Percentiles rank a stretch among this genome's conserved stretches.
Evolutionary conservation across 2,329 filamentous ascomycete genomes (phyloP).

Genomic region (Allantophomopsis cytisporea): DNA sequence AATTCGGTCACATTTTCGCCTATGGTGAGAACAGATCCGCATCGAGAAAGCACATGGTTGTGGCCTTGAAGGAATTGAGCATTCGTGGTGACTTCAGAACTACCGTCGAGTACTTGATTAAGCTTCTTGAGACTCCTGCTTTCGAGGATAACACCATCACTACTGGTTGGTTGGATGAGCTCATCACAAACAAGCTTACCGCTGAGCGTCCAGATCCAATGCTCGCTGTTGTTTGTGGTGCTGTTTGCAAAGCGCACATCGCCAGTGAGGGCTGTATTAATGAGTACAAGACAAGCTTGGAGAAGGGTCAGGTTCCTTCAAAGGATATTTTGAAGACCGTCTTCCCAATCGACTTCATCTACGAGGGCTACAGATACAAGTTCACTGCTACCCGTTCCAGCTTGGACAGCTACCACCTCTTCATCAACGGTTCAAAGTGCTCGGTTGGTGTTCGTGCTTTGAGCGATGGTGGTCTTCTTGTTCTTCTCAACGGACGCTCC

Average conservation of each 20-base stretch:
- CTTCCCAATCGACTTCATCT: slow-evolving; percentile 97
- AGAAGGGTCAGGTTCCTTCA: slow-evolving; percentile 93
- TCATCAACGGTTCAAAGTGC: slow-evolving; percentile 98
- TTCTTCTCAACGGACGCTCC: slow-evolving; percentile 81
- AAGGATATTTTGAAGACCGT: slow-evolving; percentile 97
- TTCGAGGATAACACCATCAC: slow-evolving; percentile 99
- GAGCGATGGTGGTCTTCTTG: slow-evolving; percentile 83
- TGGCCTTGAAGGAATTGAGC: slow-evolving; percentile 94
- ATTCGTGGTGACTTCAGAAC: slow-evolving; percentile 99
- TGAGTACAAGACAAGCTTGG: slow-evolving; percentile 77
- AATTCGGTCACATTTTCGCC: slow-evolving; percentile 98
- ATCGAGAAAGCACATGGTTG: slow-evolving; percentile 97
- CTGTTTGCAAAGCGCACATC: slow-evolving; percentile 86
- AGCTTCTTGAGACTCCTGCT: slow-evolving; percentile 92
- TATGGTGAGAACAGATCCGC: slow-evolving; percentile 96
- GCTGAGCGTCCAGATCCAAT: slow-evolving; percentile 90
- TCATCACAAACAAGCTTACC: slow-evolving; percentile 95
- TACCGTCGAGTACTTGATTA: slow-evolving; percentile 97
- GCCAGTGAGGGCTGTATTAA: slow-evolving; percentile 81
- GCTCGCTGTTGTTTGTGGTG: slow-evolving; percentile 89
- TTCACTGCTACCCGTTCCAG: slow-evolving; percentile 94
- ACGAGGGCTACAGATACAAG: slow-evolving; percentile 92
- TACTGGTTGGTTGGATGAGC: slow-evolving; percentile 95
- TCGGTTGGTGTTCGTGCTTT: slow-evolving; percentile 84
- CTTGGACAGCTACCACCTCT: slow-evolving; percentile 87